Conservation (phyloP, 768 basidiomycete species). For the Russula virescens region DNA sequence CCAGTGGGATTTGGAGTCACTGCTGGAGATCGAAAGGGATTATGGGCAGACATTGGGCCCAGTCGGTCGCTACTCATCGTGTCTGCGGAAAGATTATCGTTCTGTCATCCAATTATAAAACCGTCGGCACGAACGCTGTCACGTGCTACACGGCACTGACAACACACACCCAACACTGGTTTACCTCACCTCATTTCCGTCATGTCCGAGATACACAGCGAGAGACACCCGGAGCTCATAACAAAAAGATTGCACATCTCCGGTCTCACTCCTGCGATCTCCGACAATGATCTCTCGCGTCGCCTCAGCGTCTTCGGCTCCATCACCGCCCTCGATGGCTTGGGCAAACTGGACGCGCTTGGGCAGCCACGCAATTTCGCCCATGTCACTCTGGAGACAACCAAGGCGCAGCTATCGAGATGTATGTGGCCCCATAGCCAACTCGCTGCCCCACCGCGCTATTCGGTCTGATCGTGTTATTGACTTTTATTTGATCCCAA, state of each 20-base stretch:
- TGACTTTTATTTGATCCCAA: not conserved
- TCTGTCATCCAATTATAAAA: not conserved
- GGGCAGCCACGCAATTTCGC: constrained; percentile 68
- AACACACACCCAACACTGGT: not conserved
- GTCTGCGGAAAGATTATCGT: too few relatives aligned
- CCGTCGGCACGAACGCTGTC: too few relatives aligned
- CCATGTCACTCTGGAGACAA: constrained; percentile 66
- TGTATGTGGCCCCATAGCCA: constrained; percentile 40
- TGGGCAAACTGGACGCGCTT: constrained; percentile 56
- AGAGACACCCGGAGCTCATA: constrained; percentile 21
- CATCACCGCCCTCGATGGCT: constrained; percentile 62
- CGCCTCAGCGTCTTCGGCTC: constrained; percentile 63
- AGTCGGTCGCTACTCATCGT: not conserved
- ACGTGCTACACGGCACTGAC: too few relatives aligned
- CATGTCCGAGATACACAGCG: not conserved
- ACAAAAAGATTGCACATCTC: constrained; percentile 69
- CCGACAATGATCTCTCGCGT: constrained; percentile 47
- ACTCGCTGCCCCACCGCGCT: not conserved
- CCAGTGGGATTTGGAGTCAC: constrained; percentile 16
- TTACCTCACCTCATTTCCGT: not conserved
- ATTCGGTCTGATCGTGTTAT: not conserved
- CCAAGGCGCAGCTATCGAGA: constrained; percentile 50
- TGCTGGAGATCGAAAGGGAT: constrained; percentile 16
- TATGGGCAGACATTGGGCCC: not conserved
- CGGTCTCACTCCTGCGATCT: constrained; percentile 64